phyloP scores from a whole-genome alignment of 2,329 filamentous ascomycete species.

The Microcyclospora tardicrescens region DNA sequence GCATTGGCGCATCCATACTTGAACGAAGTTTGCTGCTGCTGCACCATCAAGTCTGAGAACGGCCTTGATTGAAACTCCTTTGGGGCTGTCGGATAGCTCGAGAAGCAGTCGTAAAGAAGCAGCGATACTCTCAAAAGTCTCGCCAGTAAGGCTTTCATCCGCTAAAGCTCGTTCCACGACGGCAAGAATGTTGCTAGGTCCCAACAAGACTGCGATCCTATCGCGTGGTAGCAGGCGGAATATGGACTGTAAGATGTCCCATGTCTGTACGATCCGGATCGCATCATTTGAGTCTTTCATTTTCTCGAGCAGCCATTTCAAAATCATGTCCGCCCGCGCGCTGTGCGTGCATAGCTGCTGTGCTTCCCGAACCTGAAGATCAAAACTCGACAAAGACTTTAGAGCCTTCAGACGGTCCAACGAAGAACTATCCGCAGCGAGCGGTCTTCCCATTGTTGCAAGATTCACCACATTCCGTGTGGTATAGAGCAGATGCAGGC shows the following conservation, averaged over 20 bases:
- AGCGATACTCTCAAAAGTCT: slow-evolving; percentile 4
- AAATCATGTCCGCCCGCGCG: slow-evolving; percentile 43
- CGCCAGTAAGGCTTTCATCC: too few relatives aligned
- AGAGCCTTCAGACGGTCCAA: slow-evolving; percentile 29
- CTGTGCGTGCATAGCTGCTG: slow-evolving; percentile 18
- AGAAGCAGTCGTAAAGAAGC: slow-evolving; percentile 8
- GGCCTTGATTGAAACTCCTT: slow-evolving; percentile 13
- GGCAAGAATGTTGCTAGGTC: slow-evolving; percentile 53
- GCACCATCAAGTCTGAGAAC: slow-evolving; percentile 10
- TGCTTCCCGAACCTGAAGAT: slow-evolving; percentile 17
- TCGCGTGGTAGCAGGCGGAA: slow-evolving; percentile 55
- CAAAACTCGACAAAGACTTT: slow-evolving; percentile 15
- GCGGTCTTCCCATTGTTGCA: slow-evolving; percentile 5
- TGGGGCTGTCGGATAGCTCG: slow-evolving; percentile 7
- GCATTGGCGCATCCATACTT: slow-evolving; percentile 12
- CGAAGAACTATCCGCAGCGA: slow-evolving; percentile 17
- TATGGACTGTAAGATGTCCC: slow-evolving; percentile 49
- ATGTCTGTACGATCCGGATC: slow-evolving; percentile 30
- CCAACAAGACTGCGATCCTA: slow-evolving; percentile 57
- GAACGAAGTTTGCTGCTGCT: slow-evolving; percentile 13
- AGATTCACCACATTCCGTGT: not conserved
- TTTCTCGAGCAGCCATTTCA: slow-evolving; percentile 54
- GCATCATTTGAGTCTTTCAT: slow-evolving; percentile 34
- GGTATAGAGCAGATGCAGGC: not conserved
- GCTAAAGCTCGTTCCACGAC: slow-evolving; percentile 52